These are phyloP conservation scores for Suillus bovinus DNA, from an alignment of 768 basidiomycete species.

Conservation along the genomic window DNA sequence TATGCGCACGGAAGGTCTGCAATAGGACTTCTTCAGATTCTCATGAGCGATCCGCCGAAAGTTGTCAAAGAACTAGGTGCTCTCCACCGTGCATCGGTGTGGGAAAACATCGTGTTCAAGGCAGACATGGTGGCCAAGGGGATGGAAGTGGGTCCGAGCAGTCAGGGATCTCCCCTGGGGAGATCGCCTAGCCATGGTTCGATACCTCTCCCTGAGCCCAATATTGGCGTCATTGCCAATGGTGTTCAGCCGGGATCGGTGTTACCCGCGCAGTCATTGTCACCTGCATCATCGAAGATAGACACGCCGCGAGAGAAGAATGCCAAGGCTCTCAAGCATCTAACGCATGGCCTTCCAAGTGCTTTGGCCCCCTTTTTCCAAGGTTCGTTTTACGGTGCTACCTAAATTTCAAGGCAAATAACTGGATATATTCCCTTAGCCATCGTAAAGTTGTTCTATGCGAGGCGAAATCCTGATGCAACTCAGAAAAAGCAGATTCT, in stretches of 20 bases:
- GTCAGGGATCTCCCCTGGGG: slow-evolving; percentile 46
- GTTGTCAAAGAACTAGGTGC: slow-evolving; percentile 73
- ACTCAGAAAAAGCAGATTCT: slow-evolving; percentile 77
- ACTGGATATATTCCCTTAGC: slow-evolving; percentile 43
- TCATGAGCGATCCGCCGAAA: slow-evolving; percentile 64
- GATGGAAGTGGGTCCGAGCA: slow-evolving; percentile 48
- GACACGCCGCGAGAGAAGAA: slow-evolving; percentile 60
- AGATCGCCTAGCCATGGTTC: slow-evolving; percentile 47
- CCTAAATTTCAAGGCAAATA: neutral
- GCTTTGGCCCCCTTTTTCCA: slow-evolving; percentile 84
- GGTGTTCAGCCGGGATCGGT: slow-evolving; percentile 29
- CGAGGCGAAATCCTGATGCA: slow-evolving; percentile 72
- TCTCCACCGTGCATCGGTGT: slow-evolving; percentile 79
- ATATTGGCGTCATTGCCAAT: slow-evolving; percentile 33
- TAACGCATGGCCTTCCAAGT: slow-evolving; percentile 76
- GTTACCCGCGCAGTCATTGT: slow-evolving; percentile 22
- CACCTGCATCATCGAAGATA: slow-evolving; percentile 35
- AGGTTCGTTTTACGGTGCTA: slow-evolving; percentile 46
- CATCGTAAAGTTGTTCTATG: slow-evolving; percentile 84
- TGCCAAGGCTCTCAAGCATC: slow-evolving; percentile 73
- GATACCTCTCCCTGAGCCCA: slow-evolving; percentile 41
- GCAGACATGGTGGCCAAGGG: slow-evolving; percentile 54
- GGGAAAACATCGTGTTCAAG: slow-evolving; percentile 85
- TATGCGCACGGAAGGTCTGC: slow-evolving; percentile 81
- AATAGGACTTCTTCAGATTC: slow-evolving; percentile 68